Evolutionary conservation across 805 yeast species (phyloP).

Genomic region (Kodamaea jinghongensis): DNA sequence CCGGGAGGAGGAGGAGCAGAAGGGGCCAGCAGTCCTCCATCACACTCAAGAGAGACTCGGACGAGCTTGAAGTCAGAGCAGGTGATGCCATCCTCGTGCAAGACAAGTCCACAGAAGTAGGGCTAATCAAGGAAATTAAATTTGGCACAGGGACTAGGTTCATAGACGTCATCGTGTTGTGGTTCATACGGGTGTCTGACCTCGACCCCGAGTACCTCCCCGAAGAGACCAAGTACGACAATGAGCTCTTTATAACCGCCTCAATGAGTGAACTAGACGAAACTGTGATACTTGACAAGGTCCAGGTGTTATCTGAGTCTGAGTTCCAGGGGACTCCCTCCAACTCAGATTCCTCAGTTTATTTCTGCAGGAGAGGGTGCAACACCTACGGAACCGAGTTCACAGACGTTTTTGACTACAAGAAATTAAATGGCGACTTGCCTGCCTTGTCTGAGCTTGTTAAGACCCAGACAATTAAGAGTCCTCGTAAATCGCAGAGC

Average conservation of each 20-base stretch:
- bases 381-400: slow-evolving; percentile 33
- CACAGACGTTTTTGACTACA: slow-evolving; percentile 38
- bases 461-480: slow-evolving; percentile 23
- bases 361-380: slow-evolving; percentile 42
- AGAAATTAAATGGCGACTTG: no score
- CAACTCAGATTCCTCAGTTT: slow-evolving; percentile 33
- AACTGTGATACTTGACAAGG: slow-evolving; percentile 41
- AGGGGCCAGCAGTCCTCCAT: slow-evolving; percentile 5
- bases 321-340: slow-evolving; percentile 32
- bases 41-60: slow-evolving; percentile 24
- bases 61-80: slow-evolving; percentile 45
- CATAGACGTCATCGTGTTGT: slow-evolving; percentile 47
- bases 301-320: slow-evolving; percentile 39
- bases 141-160: slow-evolving; percentile 46
- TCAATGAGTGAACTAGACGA: slow-evolving; percentile 44
- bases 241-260: slow-evolving; percentile 58
- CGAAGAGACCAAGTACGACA: slow-evolving; percentile 16
- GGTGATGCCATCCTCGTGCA: slow-evolving; percentile 54
- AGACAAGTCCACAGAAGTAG: slow-evolving; percentile 38
- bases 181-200: slow-evolving; percentile 46
- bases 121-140: slow-evolving; percentile 49
- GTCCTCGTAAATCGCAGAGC: slow-evolving; percentile 12
- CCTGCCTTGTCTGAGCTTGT: slow-evolving; percentile 16
- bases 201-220: slow-evolving; percentile 24
- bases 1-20: slow-evolving; percentile 16